Evolutionary conservation across 257 asterid species (phyloP), one percentile per base, ranked within the genome.

Genomic region (Solanum dulcamara): DNA sequence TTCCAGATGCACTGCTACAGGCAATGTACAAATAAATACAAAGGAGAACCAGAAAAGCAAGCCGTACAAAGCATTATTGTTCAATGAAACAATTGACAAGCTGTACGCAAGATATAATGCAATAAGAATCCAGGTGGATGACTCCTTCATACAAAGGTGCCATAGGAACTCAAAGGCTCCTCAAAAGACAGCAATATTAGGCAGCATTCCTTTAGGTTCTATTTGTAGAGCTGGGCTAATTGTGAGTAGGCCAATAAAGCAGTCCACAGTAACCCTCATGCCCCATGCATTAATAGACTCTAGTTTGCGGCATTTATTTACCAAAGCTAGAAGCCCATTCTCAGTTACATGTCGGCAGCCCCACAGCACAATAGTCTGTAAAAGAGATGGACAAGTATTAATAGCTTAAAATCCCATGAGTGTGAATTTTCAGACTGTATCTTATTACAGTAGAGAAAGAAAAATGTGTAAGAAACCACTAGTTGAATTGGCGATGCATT

Each of bases 251-350:
- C 87, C 90, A 81, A 90, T 57, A 87, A 95, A 93, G 90, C 99
- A 94, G 88, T 95, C 89, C 55, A 90, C 50, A 11, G 97, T 93
- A 32, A 96, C 92, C 84, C 93, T 88, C 94, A 90, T 87, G 17
- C 98, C 99, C 98, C 97, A 95, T 38, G 89, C 98, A 51, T 96
- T 94, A 83, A 96, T 96, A 17, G 98, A 94, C 87, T 94, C 91
- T 0, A 95, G 93, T 85, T 92, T 91, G 26, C 89, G 87, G 77
- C 98, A 96, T 89, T 94, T 92, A 62, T 90, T 92, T 35, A 96
- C 99, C 24, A 95, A 92, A 26, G 87, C 93, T 11, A 94, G 80
- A 30, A 96, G 98, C 81, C 99, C 98, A 9, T 91, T 86, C 88
- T 91, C 97, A 7, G 97, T 93, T 32, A 95, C 97, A 88, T 92